These are phyloP conservation scores for Platanthera guangdongensis DNA, from an alignment of 106 monocot species.

Conservation along the genomic window DNA sequence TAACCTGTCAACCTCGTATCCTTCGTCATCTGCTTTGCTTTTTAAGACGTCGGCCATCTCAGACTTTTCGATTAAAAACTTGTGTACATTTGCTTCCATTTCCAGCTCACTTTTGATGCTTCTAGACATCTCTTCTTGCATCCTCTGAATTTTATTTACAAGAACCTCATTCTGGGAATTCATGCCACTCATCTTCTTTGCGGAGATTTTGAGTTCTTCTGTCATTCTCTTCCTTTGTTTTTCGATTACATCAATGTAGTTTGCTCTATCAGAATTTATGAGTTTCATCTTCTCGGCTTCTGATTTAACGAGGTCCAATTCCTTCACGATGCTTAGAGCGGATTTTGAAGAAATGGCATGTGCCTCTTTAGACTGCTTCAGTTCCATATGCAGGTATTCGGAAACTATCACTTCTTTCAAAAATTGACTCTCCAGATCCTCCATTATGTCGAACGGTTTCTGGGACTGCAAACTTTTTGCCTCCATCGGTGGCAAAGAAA, in stretches of 20 bases:
- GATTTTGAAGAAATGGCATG: not conserved
- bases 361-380: constrained; percentile 24
- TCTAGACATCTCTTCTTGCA: constrained; percentile 6
- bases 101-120: constrained; percentile 19
- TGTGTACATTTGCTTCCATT: constrained; percentile 13
- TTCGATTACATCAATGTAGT: not conserved
- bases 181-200: constrained; percentile 8
- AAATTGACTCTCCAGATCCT: constrained; percentile 12
- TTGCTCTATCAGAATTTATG: not conserved
- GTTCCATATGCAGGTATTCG: constrained; percentile 25
- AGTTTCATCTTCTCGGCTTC: constrained; percentile 8
- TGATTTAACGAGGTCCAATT: constrained; percentile 7
- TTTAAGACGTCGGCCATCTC: not conserved
- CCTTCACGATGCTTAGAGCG: not conserved
- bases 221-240: constrained; percentile 8
- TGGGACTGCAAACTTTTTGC: constrained; percentile 13
- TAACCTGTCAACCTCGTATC: not conserved
- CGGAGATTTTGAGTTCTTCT: constrained; percentile 16
- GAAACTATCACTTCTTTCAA: constrained; percentile 11
- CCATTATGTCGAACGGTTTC: constrained; percentile 5
- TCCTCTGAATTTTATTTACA: constrained; percentile 8
- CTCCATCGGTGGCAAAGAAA: constrained; percentile 13
- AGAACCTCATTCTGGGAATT: constrained; percentile 9
- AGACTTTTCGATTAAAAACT: constrained; percentile 8
- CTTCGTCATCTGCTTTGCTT: not conserved